These are phyloP conservation scores for Atkinsonella texensis DNA, from an alignment of 2,329 filamentous ascomycete species.

Conservation along the genomic window DNA sequence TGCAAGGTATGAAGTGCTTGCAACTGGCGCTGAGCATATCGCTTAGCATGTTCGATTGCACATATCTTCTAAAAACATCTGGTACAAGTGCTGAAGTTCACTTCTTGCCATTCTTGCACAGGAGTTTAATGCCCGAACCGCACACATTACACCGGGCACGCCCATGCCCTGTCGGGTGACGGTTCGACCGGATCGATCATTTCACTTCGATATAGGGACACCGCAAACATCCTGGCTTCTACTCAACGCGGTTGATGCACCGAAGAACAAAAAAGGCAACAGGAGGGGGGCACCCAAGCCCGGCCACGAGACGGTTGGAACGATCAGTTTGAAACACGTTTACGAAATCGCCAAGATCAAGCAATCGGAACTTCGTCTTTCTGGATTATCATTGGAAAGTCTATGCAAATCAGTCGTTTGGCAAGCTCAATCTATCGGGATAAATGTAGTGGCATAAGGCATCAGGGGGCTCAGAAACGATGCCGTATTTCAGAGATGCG, in stretches of 20 bases:
- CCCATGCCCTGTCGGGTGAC: constrained; percentile 85
- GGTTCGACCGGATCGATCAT: constrained; percentile 85
- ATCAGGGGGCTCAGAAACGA: background rate
- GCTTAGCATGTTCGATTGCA: too few relatives aligned
- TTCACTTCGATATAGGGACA: constrained; percentile 86
- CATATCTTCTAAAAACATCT: too few relatives aligned
- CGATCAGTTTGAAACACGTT: constrained; percentile 83
- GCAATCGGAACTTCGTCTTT: constrained; percentile 62
- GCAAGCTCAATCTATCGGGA: constrained; percentile 64
- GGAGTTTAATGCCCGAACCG: constrained; percentile 95
- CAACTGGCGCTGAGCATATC: background rate
- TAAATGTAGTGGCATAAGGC: constrained; percentile 53
- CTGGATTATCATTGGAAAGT: constrained; percentile 57
- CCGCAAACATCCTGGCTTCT: constrained; percentile 89
- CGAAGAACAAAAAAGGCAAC: constrained; percentile 60
- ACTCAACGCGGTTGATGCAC: constrained; percentile 68
- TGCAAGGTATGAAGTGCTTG: constrained; percentile 63
- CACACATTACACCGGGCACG: constrained; percentile 69
- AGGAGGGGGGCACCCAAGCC: constrained; percentile 67
- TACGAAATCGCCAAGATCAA: constrained; percentile 99
- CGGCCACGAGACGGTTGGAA: constrained; percentile 68
- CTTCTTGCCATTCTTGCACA: constrained; percentile 23
- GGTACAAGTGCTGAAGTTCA: too few relatives aligned
- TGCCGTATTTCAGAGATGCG: background rate
- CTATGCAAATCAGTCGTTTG: constrained; percentile 63